A percentile compares a stretch with the other conserved stretches of the same genome.
Conservation (phyloP, 2,329 filamentous ascomycete species). For the Clonostachys sp. region DNA sequence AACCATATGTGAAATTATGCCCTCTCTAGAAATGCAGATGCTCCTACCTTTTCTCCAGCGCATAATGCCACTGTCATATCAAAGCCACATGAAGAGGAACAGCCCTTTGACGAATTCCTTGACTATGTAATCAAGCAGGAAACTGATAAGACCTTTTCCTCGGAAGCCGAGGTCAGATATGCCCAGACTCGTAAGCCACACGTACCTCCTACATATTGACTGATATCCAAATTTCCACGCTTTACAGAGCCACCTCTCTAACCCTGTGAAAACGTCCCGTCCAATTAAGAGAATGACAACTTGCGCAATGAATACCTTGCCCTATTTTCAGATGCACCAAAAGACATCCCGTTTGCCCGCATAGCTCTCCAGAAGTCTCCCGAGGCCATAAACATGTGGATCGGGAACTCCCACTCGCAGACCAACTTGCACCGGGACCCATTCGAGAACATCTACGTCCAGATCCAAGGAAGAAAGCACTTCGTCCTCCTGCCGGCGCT, state of each 20-base stretch:
- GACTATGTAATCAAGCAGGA: constrained; percentile 57
- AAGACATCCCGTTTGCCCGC: constrained; percentile 65
- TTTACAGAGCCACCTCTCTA: neutral
- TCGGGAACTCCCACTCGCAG: constrained; percentile 65
- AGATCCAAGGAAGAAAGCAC: constrained; percentile 67
- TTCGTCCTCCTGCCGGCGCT: constrained; percentile 72
- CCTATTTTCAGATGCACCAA: constrained; percentile 59
- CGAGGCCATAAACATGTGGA: constrained; percentile 80
- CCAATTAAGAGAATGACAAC: constrained; percentile 68
- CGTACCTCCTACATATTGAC: neutral
- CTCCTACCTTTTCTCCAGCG: constrained; percentile 18
- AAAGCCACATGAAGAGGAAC: constrained; percentile 66
- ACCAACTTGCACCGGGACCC: constrained; percentile 79
- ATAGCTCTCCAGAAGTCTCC: constrained; percentile 62
- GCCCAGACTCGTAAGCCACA: constrained; percentile 63
- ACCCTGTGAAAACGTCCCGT: neutral
- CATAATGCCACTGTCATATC: constrained; percentile 47
- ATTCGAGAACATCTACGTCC: constrained; percentile 82
- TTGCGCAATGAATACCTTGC: constrained; percentile 65
- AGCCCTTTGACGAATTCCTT: constrained; percentile 60
- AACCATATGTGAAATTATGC: no score
- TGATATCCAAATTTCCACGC: neutral
- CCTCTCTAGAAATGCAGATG: constrained; percentile 26
- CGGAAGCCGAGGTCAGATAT: constrained; percentile 53
- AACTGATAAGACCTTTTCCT: constrained; percentile 21